Base-by-base conservation (phyloP, 192 early-diverging fungal genomes). In the Mortierella antarctica region DNA sequence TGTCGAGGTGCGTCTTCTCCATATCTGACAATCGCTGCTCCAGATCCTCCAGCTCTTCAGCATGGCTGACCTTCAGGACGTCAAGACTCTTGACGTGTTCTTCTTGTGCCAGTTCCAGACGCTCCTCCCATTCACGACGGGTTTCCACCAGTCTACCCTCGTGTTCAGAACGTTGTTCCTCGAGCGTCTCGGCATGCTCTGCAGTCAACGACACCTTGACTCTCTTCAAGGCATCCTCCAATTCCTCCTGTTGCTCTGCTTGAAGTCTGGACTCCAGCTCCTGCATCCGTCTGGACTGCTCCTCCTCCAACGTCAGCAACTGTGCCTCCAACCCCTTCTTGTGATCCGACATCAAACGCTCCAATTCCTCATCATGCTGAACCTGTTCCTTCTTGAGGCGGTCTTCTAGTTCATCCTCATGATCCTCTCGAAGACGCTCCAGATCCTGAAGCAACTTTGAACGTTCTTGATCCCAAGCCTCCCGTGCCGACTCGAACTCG, bases 391-490 rank as follows among this genome's bases (percentile, higher is more conserved):
- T 21, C 7, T 58, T 13, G 8, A 62, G 46, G 13, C 59, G 42
- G 5, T 47, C 59, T 18, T 80, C 67, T 6, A 80, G 55, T 31
- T 62, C 70, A 5, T 67, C 60, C 42, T 57, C 44, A 13, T 80
- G 77, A 0, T 72, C 70, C 9, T 58, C 65, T 2, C 65, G 69
- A 52, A 72, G 65, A 7, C 39, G 52, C 18, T 80, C 62, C 21
- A 72, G n/a, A 20, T 63, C 60, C 51, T 64, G 17, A 17, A 68
- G 46, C 14, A 80, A n/a, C 13, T 61, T 57, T 0, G n/a, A 57
- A 3, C 70, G 70, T 48, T 80, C 77, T 15, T 47, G 12, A 4
- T 67, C 64, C 77, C 77, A 80, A 5, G 51, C 57, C 17, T 67
- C 55, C 21, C 65, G 57, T 18, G 69, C 69, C 5, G 15, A 18